These are phyloP conservation scores for Picocystis sp. DNA, from an alignment of 163 green algal genomes.

Conservation along the genomic window DNA sequence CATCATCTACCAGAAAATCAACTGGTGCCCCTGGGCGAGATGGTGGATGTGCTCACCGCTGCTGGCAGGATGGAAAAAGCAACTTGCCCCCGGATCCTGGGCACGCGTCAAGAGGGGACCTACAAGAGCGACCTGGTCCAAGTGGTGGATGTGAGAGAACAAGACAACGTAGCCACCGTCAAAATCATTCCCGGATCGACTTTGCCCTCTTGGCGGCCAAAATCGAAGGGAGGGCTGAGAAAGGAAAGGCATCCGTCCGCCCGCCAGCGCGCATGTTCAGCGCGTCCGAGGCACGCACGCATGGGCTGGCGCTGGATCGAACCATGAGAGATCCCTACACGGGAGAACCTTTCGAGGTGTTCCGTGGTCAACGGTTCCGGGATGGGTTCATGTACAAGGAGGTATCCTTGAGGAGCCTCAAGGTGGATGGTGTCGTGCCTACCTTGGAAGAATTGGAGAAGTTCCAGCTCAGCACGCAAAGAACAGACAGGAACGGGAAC, in stretches of 20 bases:
- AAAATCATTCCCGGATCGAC: constrained; percentile 73
- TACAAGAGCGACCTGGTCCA: constrained; percentile 91
- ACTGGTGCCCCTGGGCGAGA: constrained; percentile 82
- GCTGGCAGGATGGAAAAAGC: constrained; percentile 13
- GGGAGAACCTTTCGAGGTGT: constrained; percentile 22
- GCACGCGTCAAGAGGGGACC: constrained; percentile 54
- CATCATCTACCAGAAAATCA: constrained; percentile 48
- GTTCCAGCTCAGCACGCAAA: constrained; percentile 39
- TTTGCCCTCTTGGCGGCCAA: constrained; percentile 37
- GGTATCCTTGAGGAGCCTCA: constrained; percentile 26
- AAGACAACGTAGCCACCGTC: constrained; percentile 20
- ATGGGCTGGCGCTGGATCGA: constrained; percentile 33
- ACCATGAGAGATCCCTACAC: constrained; percentile 25
- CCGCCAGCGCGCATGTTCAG: constrained; percentile 50
- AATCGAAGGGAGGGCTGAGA: constrained; percentile 8
- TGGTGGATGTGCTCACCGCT: constrained; percentile 62
- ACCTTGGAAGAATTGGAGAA: constrained; percentile 70
- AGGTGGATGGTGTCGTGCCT: constrained; percentile 35
- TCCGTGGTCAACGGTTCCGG: constrained; percentile 45
- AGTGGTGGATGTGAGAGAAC: constrained; percentile 36
- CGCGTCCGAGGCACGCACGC: constrained; percentile 36
- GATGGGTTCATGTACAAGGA: constrained; percentile 65
- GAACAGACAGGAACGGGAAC: constrained; percentile 7
- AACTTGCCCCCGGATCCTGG: constrained; percentile 47
- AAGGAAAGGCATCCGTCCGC: constrained; percentile 19